These are phyloP conservation scores for Geotrichum reessii DNA, from an alignment of 1,139 yeast species.

Conservation along the genomic window DNA sequence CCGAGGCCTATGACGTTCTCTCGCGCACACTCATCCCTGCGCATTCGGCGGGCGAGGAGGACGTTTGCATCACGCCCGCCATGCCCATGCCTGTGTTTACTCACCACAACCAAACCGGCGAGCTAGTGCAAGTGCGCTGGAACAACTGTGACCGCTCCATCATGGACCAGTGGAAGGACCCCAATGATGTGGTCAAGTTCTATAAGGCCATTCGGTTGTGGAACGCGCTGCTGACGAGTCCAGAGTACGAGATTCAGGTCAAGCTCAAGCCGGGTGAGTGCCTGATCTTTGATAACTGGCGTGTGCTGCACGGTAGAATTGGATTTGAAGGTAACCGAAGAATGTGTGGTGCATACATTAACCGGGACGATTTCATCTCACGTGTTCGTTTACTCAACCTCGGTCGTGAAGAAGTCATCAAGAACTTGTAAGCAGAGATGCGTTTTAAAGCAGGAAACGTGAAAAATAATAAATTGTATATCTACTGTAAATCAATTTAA, in stretches of 20 bases:
- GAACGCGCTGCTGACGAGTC: constrained; percentile 49
- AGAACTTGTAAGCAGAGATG: constrained; percentile 14
- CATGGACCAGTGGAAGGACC: constrained; percentile 53
- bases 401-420: constrained; percentile 45
- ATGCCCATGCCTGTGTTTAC: constrained; percentile 54
- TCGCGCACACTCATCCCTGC: constrained; percentile 57
- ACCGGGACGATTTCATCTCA: constrained; percentile 63
- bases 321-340: constrained; percentile 66
- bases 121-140: constrained; percentile 66
- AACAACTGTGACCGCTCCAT: constrained; percentile 69
- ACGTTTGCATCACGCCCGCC: constrained; percentile 60
- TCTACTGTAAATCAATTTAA: neutral
- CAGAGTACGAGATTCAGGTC: constrained; percentile 51
- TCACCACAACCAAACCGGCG: constrained; percentile 46
- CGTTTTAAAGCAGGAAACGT: too few species aligned
- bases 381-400: constrained; percentile 48
- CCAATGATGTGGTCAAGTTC: constrained; percentile 51
- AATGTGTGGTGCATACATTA: constrained; percentile 72
- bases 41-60: constrained; percentile 71
- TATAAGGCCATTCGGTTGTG: constrained; percentile 57
- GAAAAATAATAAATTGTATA: neutral
- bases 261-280: constrained; percentile 65
- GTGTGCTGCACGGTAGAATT: constrained; percentile 67
- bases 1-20: constrained; percentile 52
- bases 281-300: constrained; percentile 67